A percentile compares a stretch with the other conserved stretches of the same genome.
These are phyloP conservation scores for Penicillium decumbens DNA, from an alignment of 2,329 filamentous ascomycete genomes.

Conservation along the genomic window DNA sequence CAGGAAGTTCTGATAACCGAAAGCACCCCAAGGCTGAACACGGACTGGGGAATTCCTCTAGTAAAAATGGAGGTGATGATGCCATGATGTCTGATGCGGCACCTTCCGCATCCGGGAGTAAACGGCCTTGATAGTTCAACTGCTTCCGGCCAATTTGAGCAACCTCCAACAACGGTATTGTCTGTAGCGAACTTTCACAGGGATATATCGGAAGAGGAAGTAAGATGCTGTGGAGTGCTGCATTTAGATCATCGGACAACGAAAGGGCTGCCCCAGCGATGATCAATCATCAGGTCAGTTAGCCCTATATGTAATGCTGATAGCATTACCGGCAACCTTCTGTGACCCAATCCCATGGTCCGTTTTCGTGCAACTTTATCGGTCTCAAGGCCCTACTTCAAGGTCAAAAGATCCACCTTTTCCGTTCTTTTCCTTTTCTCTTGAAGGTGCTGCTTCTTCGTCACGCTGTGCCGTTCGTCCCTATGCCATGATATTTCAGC, in stretches of 20 bases:
- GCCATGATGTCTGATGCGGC: constrained; percentile 25
- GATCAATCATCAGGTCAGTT: constrained; percentile 4
- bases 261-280: constrained; percentile 11
- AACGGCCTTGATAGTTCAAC: constrained; percentile 9
- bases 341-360: constrained; percentile 32
- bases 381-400: constrained; percentile 21
- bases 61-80: constrained; percentile 18
- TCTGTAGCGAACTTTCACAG: not conserved
- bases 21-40: not conserved
- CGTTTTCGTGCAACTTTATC: constrained; percentile 26
- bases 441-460: constrained; percentile 10
- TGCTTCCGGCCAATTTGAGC: constrained; percentile 4
- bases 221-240: constrained; percentile 7
- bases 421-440: constrained; percentile 5
- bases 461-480: constrained; percentile 26
- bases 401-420: constrained; percentile 28
- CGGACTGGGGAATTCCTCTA: constrained; percentile 5
- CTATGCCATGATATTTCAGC: constrained; percentile 25
- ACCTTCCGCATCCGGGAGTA: constrained; percentile 27
- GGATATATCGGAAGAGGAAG: not conserved
- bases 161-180: constrained; percentile 1
- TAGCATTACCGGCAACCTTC: constrained; percentile 21
- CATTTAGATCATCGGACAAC: constrained; percentile 22
- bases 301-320: constrained; percentile 31
- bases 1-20: not conserved